phyloP scores from a whole-genome alignment of 2,329 filamentous ascomycete species.

The Fusarium praegraminearum region DNA sequence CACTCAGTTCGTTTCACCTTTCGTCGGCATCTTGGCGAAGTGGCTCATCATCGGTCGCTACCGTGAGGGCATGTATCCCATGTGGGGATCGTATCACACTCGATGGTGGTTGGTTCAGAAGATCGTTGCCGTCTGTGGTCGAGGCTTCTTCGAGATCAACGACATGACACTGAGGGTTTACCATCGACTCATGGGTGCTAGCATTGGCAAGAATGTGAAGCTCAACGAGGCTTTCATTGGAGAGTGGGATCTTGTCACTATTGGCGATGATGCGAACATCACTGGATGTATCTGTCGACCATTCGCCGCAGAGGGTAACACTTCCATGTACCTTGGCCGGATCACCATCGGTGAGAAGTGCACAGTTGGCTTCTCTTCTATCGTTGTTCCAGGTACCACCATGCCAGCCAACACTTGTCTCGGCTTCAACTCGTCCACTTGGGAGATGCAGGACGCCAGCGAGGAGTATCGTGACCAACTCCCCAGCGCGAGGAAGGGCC shows the following conservation, averaged over 20 bases:
- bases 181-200: slow-evolving; percentile 12
- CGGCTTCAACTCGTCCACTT: slow-evolving; percentile 14
- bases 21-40: background rate
- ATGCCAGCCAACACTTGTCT: slow-evolving; percentile 11
- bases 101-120: slow-evolving; percentile 26
- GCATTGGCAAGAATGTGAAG: background rate
- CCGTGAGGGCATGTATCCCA: background rate
- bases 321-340: slow-evolving; percentile 19
- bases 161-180: background rate
- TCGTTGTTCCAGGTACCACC: background rate
- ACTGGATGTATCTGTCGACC: background rate
- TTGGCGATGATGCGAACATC: background rate
- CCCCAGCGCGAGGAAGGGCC: background rate
- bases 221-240: background rate
- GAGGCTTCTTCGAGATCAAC: background rate
- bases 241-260: slow-evolving; percentile 1
- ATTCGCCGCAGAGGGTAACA: slow-evolving; percentile 14
- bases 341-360: slow-evolving; percentile 1
- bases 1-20: background rate
- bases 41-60: slow-evolving; percentile 19
- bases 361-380: background rate
- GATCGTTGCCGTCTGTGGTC: slow-evolving; percentile 2
- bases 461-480: slow-evolving; percentile 18
- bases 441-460: slow-evolving; percentile 13
- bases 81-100: slow-evolving; percentile 23